Evolutionary conservation across 768 basidiomycete species (phyloP).

Genomic region (Leucosporidium creatinivorum): DNA sequence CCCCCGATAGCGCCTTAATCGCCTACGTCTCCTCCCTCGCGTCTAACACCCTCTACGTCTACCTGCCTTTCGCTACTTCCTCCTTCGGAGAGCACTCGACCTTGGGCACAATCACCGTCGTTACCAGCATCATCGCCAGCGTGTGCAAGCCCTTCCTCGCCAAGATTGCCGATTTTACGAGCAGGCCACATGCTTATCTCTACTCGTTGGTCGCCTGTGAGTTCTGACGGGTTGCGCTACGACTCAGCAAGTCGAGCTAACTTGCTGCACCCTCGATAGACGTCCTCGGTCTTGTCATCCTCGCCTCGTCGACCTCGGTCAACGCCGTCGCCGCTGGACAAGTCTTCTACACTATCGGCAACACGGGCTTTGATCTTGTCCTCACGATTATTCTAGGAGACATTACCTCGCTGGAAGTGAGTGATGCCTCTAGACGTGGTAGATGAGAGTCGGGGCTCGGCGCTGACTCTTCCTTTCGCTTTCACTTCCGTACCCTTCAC

Average conservation of each 20-base stretch:
- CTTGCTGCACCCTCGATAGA: background rate
- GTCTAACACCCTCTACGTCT: background rate
- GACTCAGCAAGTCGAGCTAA: too few species aligned
- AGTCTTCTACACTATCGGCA: slow-evolving; percentile 1
- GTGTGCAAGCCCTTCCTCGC: slow-evolving; percentile 1
- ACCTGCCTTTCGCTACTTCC: slow-evolving; percentile 7
- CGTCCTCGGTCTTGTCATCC: background rate
- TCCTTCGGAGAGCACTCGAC: slow-evolving; percentile 4
- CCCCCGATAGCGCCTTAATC: background rate
- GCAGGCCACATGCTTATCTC: background rate
- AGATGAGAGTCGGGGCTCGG: too few species aligned
- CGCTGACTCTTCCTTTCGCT: too few species aligned
- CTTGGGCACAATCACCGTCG: background rate
- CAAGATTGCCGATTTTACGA: background rate
- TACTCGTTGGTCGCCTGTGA: background rate
- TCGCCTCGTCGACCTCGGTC: background rate
- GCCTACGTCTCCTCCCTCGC: background rate
- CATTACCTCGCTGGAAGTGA: background rate
- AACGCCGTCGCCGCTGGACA: slow-evolving; percentile 7
- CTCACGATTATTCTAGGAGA: background rate
- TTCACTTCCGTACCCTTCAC: too few species aligned
- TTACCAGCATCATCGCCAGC: background rate
- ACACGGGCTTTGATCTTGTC: background rate
- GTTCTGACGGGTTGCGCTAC: too few species aligned
- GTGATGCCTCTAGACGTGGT: too few species aligned